Evolutionary conservation across 805 yeast species (phyloP).

Genomic region (Wickerhamiella sorbophila): DNA sequence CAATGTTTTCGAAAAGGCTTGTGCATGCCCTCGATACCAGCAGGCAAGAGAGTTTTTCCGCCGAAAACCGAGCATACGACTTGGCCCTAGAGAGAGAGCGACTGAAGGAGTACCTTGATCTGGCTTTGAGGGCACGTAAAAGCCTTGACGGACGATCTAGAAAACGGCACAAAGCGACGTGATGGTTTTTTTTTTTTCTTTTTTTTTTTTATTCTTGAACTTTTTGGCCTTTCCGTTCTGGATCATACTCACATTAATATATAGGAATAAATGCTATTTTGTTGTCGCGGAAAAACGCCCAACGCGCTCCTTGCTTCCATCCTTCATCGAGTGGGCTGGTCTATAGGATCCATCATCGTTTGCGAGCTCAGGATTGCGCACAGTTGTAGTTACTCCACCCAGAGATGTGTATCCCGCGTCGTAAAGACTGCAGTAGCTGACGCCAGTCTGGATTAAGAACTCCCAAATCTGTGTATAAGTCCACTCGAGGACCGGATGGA

Average conservation of each 20-base stretch:
- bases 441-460: slow-evolving; percentile 44
- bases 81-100: background rate
- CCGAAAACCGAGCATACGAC: slow-evolving; percentile 8
- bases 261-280: too few relatives aligned
- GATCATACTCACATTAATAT: too few relatives aligned
- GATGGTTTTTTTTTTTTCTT: too few relatives aligned
- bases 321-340: slow-evolving; percentile 33
- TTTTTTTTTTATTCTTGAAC: too few relatives aligned
- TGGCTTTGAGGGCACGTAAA: background rate
- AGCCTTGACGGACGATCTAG: background rate
- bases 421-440: slow-evolving; percentile 62
- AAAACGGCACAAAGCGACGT: background rate
- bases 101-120: background rate
- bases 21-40: slow-evolving; percentile 24
- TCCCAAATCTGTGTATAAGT: slow-evolving; percentile 68
- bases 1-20: slow-evolving; percentile 38
- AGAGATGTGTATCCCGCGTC: slow-evolving; percentile 79
- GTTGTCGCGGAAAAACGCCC: slow-evolving; percentile 22
- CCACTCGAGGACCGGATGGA: slow-evolving; percentile 89
- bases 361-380: slow-evolving; percentile 49
- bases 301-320: slow-evolving; percentile 44
- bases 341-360: slow-evolving; percentile 31
- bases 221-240: too few relatives aligned
- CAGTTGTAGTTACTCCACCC: slow-evolving; percentile 64
- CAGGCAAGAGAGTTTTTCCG: slow-evolving; percentile 6